Base-by-base conservation (phyloP, 805 yeast genomes). In the Candida peoriensis region DNA sequence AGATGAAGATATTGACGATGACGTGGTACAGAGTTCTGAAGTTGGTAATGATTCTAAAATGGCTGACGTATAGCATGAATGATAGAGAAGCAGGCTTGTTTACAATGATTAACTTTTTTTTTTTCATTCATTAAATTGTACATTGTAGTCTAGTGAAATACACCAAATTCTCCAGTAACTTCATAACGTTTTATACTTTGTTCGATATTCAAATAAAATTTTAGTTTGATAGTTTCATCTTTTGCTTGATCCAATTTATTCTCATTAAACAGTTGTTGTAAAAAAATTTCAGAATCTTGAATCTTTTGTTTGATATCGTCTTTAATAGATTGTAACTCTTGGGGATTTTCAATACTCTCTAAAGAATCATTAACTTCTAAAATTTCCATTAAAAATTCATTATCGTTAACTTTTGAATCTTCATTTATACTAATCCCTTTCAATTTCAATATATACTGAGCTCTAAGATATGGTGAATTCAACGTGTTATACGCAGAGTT, bases 351-450 rank as follows among this genome's bases (percentile, higher is more conserved):
- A 5, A 86, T 79, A 44, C 76, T 76, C 41, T 85, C 94, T 38
- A 89, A 62, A 27, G 75, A 72, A 57, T 90, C 98, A 54, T 89
- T 93, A 5, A 86, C 76, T 44, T 87, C 94, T 60, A 90, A 64
- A 16, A 90, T 82, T 28, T 76, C 75, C 80, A 86, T 74, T 26
- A 90, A 61, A 51, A 85, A 61, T 12, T 64, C 70, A 38, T 79
- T 76, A 40, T 76, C 74, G 32, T 58, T 61, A 32, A 61, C 66
- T 46, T 65, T 76, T 5, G 38, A 20, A 6, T 89, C 96, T 18
- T 72, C 60, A 8, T 68, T 64, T 22, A 83, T 60, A 44, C 83
- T 86, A 19, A 74, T 57, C 1, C 69, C 71, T 7, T 63, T 53
- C 13, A 56, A 32, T 12, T 63, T 55, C 10, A 83, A 51, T 14